These are phyloP conservation scores for Aspergillus transmontanensis DNA, from an alignment of 2,329 filamentous ascomycete species.

Conservation along the genomic window DNA sequence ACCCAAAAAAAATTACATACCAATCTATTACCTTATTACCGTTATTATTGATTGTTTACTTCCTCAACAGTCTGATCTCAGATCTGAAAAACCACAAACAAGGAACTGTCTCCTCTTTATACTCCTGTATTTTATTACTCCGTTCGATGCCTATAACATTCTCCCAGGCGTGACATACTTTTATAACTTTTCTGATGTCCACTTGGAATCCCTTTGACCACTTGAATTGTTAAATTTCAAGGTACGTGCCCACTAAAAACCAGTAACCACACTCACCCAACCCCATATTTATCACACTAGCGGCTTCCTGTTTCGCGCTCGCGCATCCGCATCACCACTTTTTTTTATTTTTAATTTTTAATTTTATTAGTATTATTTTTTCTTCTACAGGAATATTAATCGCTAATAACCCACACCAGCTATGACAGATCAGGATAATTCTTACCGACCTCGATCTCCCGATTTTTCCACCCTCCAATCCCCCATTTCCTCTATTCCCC, in stretches of 20 bases:
- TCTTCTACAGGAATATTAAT: slow-evolving; percentile 6
- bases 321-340: slow-evolving; percentile 10
- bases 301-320: slow-evolving; percentile 8
- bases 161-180: not conserved
- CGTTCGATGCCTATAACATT: not conserved
- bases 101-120: not conserved
- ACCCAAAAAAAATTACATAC: not conserved
- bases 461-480: slow-evolving; percentile 54
- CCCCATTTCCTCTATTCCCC: slow-evolving; percentile 38
- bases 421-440: slow-evolving; percentile 49
- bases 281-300: slow-evolving; percentile 17
- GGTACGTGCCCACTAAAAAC: not conserved
- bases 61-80: not conserved
- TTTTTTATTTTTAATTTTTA: not conserved
- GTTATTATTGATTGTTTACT: slow-evolving; percentile 5
- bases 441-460: slow-evolving; percentile 52
- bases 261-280: not conserved
- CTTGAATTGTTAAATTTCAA: not conserved
- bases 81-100: not conserved
- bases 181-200: not conserved
- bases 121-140: not conserved
- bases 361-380: not conserved
- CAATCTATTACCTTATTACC: not conserved
- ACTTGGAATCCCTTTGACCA: not conserved
- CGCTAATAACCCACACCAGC: slow-evolving; percentile 29